phyloP scores from a whole-genome alignment of 2,329 filamentous ascomycete genomes.

The Hymenoscyphus occultus region DNA sequence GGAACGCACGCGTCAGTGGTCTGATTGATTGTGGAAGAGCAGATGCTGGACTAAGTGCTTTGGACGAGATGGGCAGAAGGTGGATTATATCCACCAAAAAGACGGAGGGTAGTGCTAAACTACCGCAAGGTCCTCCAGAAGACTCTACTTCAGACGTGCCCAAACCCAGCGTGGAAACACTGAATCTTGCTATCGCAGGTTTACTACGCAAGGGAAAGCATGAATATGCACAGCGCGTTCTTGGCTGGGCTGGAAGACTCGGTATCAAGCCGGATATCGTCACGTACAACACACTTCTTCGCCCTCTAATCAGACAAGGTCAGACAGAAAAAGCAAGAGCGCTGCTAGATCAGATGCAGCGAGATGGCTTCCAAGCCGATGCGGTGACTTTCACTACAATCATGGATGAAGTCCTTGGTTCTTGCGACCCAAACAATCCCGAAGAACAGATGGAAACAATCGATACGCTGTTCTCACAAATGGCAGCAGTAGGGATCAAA shows the following conservation, averaged over 20 bases:
- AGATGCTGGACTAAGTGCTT: constrained; percentile 56
- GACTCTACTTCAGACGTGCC: constrained; percentile 42
- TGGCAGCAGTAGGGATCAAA: constrained; percentile 54
- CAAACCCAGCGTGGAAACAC: constrained; percentile 58
- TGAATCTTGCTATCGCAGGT: constrained; percentile 69
- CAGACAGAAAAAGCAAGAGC: constrained; percentile 47
- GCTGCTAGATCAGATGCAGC: constrained; percentile 59
- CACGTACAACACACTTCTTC: constrained; percentile 69
- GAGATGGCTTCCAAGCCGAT: constrained; percentile 54
- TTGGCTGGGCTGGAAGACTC: constrained; percentile 46
- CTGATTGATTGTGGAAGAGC: constrained; percentile 56
- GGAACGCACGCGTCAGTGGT: constrained; percentile 68
- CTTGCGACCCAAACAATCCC: constrained; percentile 41
- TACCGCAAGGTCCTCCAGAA: constrained; percentile 28
- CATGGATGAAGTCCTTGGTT: constrained; percentile 55
- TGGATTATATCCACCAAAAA: constrained; percentile 46
- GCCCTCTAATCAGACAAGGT: constrained; percentile 52
- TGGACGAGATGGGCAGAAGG: constrained; percentile 61
- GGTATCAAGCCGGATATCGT: constrained; percentile 45
- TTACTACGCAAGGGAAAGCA: constrained; percentile 51
- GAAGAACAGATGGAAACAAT: constrained; percentile 53
- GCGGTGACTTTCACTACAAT: constrained; percentile 72
- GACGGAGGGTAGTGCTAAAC: constrained; percentile 22
- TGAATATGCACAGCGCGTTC: constrained; percentile 50
- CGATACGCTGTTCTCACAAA: constrained; percentile 52